phyloP scores from a whole-genome alignment of 2,329 filamentous ascomycete genomes.

The Aureobasidium sp. region DNA sequence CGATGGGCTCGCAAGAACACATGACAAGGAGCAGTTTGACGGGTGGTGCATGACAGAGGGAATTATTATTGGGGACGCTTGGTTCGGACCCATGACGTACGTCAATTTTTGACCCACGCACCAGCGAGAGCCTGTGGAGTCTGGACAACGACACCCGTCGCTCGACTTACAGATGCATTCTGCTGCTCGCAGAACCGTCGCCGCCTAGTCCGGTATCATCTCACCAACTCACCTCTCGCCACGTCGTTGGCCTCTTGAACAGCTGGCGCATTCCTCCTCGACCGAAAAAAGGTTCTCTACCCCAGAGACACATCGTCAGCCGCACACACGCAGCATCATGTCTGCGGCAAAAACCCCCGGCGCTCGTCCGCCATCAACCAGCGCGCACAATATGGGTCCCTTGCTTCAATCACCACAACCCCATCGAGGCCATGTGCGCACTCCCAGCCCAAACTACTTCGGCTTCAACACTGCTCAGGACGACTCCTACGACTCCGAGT shows the following conservation, averaged over 20 bases:
- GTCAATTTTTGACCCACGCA: background rate
- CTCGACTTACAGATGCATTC: background rate
- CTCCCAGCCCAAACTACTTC: slow-evolving; percentile 77
- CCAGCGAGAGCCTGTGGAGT: background rate
- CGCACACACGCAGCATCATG: slow-evolving; percentile 7
- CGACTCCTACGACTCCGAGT: slow-evolving; percentile 36
- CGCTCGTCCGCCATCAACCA: slow-evolving; percentile 17
- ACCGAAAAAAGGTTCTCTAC: background rate
- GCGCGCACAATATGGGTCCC: slow-evolving; percentile 25
- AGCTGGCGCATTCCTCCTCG: background rate
- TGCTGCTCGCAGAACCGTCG: background rate
- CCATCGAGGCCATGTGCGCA: slow-evolving; percentile 22
- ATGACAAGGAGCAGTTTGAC: background rate
- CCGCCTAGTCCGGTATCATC: background rate
- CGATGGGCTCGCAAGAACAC: background rate
- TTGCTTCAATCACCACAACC: slow-evolving; percentile 23
- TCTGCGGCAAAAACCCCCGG: slow-evolving; percentile 16
- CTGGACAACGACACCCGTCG: background rate
- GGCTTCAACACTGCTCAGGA: slow-evolving; percentile 55
- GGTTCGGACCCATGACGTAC: background rate
- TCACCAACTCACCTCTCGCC: background rate
- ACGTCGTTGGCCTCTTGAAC: background rate
- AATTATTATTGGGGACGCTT: background rate
- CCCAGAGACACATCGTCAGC: background rate
- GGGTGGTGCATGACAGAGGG: background rate